Evolutionary conservation across 2,329 filamentous ascomycete species (phyloP), one percentile per base, ranked within the genome.

Genomic region (Xylariaceae sp.): DNA sequence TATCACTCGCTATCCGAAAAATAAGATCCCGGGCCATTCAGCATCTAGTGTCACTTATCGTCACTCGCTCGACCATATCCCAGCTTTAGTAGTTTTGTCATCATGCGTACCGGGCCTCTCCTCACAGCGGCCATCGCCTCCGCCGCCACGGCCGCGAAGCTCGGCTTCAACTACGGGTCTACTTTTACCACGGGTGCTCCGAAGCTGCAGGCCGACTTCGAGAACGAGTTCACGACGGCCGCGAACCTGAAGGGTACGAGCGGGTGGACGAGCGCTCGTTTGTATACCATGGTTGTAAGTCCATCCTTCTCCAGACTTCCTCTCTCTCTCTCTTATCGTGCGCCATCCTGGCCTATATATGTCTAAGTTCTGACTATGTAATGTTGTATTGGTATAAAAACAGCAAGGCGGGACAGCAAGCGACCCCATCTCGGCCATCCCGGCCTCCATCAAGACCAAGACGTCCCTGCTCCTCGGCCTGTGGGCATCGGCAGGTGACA

Each of bases 391-490:
- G n/a, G n/a, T n/a, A n/a, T n/a, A n/a, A n/a, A n/a, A n/a, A n/a
- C 46, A 73, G 69, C 83, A 88, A 72, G 74, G 64, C 17, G 80
- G 77, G 48, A 81, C 82, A 5, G 63, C 73, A 48, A 81, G 73
- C 63, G 71, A 56, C 14, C 56, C 57, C n/a, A 60, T 60, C 37
- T 52, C 57, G 6, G 58, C 58, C 36, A 60, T 95, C 47, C 83
- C 83, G 29, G 88, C 88, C 30, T 88, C 88, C 54, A 88, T 94
- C 63, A 75, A 73, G 51, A 86, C 86, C 55, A 75, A 87, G 53
- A 94, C 86, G 2, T 73, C 74, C 30, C 74, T 96, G 17, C 74
- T 96, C 9, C 77, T 95, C 9, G 88, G 88, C 50, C 68, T 96
- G 35, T 95, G 88, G 88, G 78, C 79, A 8, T 90, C 86, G 0